Evolutionary conservation across 345 rosid species (phyloP), one percentile per base, ranked within the genome.

Genomic region (Atalantia buxifolia): DNA sequence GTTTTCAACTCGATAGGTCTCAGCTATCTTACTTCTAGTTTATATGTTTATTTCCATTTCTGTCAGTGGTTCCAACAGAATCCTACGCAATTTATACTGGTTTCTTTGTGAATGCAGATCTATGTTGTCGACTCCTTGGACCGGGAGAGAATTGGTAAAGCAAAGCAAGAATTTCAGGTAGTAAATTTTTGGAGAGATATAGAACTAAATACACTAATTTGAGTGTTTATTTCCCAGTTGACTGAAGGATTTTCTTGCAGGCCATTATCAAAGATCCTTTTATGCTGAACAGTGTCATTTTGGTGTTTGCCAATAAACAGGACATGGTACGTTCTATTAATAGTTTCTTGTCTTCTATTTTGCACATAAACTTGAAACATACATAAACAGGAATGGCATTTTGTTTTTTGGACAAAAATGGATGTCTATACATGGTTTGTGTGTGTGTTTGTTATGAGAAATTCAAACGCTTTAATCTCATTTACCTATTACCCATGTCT

Each of bases 101-200:
- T 18, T 40, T n/a, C 22, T 78, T 2, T 81, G 19, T 71, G 68
- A 24, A 22, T 86, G 81, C 81, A 97, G 99, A 97, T 97, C 77
- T 97, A 97, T 35, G 99, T 97, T 74, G 97, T 97, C 61, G 98
- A 97, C 85, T 97, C 99, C 80, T 88, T 97, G 92, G 99, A 97
- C 72, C 85, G 98, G 69, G 99, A 97, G 85, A 93, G 99, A 82
- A 93, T 97, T 57, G 90, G 93, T 64, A 93, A 85, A 82, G 99
- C 99, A 12, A 97, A 88, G 77, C 89, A 85, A 81, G 98, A 93
- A 80, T 94, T 97, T 84, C 99, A 96, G 99, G 99, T 96, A 85
- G 75, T 80, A 78, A n/a, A 74, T 50, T 76, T 81, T 70, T 57
- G 67, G 50, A 80, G 38, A 64, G 83, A 40, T 70, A 48, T 21